phyloP scores from a whole-genome alignment of 1,139 yeast species.

The Nadsonia starkeyi-henricii region DNA sequence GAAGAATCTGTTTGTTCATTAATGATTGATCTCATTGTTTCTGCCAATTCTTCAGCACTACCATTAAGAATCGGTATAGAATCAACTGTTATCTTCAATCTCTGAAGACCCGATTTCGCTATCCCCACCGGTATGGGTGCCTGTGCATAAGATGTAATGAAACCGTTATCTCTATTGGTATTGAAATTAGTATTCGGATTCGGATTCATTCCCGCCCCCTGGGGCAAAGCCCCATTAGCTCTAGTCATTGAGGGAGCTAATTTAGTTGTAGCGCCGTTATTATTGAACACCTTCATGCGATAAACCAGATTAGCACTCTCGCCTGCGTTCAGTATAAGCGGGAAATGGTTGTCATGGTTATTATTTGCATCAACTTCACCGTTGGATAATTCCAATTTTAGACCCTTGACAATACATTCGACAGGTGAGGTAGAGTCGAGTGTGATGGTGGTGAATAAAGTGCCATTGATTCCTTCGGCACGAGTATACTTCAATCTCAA shows the following conservation, averaged over 20 bases:
- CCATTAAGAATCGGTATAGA: not conserved
- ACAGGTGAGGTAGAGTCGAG: not conserved
- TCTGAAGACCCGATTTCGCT: not conserved
- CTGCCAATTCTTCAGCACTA: too few species aligned
- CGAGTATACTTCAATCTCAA: not conserved
- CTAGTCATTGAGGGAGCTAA: not conserved
- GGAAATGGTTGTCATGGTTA: not conserved
- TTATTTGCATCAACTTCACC: not conserved
- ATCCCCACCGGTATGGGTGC: not conserved
- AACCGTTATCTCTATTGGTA: too few species aligned
- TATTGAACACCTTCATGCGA: not conserved
- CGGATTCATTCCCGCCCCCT: too few species aligned
- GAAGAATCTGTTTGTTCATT: not conserved
- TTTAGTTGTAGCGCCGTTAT: not conserved
- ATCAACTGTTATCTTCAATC: not conserved
- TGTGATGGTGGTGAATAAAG: not conserved
- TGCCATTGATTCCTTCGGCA: not conserved
- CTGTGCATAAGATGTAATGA: not conserved
- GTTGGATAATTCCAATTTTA: not conserved
- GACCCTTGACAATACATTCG: not conserved
- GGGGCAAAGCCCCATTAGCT: not conserved
- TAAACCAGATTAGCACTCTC: not conserved
- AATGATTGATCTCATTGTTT: not conserved
- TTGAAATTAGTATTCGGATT: too few species aligned
- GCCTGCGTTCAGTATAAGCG: not conserved